Evolutionary conservation across 2,329 filamentous ascomycete genomes (phyloP), one percentile per base, ranked within the genome.

Genomic region (Exserohilum turcica): DNA sequence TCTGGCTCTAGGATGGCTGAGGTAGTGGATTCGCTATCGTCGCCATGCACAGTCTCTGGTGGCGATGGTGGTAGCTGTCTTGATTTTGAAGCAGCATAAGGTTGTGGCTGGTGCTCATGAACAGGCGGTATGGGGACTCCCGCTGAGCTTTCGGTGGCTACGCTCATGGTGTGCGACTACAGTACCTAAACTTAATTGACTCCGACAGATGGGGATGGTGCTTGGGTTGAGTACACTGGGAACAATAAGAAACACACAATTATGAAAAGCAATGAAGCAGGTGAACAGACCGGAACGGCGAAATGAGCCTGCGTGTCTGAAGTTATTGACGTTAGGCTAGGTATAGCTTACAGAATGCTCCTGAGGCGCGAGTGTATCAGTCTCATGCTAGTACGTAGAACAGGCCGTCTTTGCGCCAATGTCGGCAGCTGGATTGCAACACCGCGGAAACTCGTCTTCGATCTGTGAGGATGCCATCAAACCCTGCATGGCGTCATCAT

Each of bases 1-100:
- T 68, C 60, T 16, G 59, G 46, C 13, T 67, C 60, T 39, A 52
- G 48, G 15, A 52, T 42, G 5, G 48, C 45, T 10, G 63, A 65
- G 5, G 53, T 56, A 18, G 47, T 61, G 5, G 57, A 65, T 36
- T 63, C 61, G 44, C 31, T 52, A 24, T 72, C 71, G 35, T 71
- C 66, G n/a, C 71, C 69, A 31, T 69, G 48, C 2, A 74, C 63
- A 1, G 71, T 73, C 45, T 73, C 72, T 29, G 71, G 71, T 18
- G 71, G 71, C 43, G 71, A 68, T 28, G 71, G 71, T 32, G 71
- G 71, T n/a, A 73, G 40, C 42, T 59, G 57, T 52, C 59, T 55
- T 10, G 50, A 47, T 19, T 49, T 50, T 1, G 64, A 60, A 8
- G 58, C 57, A 37, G 58, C 43, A 21, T 65, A 49, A 42, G 54